phyloP scores from a whole-genome alignment of 2,329 filamentous ascomycete species.

The Tolypocladium guangdongense region DNA sequence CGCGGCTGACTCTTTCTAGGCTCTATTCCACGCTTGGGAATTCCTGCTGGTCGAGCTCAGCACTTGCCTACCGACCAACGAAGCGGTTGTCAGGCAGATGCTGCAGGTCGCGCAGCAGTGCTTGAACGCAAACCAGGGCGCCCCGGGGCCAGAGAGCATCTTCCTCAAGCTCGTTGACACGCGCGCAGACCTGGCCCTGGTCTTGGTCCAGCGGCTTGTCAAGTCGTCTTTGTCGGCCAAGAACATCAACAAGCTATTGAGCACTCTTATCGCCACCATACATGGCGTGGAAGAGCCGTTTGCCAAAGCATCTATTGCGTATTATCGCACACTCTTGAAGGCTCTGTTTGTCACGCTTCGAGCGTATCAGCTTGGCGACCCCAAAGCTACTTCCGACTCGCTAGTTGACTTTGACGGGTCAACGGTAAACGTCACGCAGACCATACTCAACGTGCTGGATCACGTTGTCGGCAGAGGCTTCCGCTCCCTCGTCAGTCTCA shows the following conservation, averaged over 20 bases:
- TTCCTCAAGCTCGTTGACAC: conserved; percentile 68
- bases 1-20: conserved; percentile 31
- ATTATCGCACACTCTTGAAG: conserved; percentile 76
- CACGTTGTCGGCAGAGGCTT: conserved; percentile 74
- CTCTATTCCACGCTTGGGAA: conserved; percentile 82
- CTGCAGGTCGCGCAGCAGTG: conserved; percentile 67
- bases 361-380: conserved; percentile 38
- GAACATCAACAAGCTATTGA: conserved; percentile 41
- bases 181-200: conserved; percentile 70
- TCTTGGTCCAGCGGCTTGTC: conserved; percentile 70
- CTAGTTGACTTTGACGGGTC: conserved; percentile 22
- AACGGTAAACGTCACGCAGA: conserved; percentile 40
- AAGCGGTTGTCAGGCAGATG: conserved; percentile 55
- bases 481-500: conserved; percentile 64
- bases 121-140: conserved; percentile 63
- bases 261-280: conserved; percentile 40
- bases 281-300: conserved; percentile 44
- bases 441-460: conserved; percentile 69
- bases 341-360: conserved; percentile 75
- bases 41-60: conserved; percentile 76
- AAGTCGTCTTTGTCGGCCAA: conserved; percentile 39
- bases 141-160: conserved; percentile 65
- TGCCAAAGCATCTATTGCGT: conserved; percentile 41
- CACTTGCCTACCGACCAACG: conserved; percentile 43
- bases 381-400: conserved; percentile 18